Percentiles rank a stretch among this genome's conserved stretches.
These are phyloP conservation scores for Fusarium chlamydosporum DNA, from an alignment of 2,329 filamentous ascomycete species.

Conservation along the genomic window DNA sequence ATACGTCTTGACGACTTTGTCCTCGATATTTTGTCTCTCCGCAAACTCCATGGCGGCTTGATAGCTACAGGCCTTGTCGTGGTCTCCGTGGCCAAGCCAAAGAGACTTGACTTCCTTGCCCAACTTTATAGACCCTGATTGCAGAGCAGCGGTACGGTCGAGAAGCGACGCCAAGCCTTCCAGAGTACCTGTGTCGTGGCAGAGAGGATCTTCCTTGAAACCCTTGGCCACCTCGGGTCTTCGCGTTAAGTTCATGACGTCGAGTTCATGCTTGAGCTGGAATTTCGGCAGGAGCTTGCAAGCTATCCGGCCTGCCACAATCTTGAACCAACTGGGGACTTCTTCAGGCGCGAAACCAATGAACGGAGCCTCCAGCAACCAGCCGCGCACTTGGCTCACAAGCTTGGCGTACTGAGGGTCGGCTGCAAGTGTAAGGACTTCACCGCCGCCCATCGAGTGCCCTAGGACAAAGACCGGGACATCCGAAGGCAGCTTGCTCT, in stretches of 20 bases:
- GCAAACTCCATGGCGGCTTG: constrained; percentile 75
- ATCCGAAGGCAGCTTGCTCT: constrained; percentile 66
- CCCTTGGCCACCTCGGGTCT: constrained; percentile 74
- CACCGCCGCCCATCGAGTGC: constrained; percentile 90
- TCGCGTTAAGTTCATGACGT: constrained; percentile 74
- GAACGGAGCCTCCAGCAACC: constrained; percentile 83
- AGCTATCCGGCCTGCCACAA: constrained; percentile 76
- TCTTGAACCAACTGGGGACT: constrained; percentile 73
- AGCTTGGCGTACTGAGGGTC: constrained; percentile 67
- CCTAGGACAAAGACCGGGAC: constrained; percentile 86
- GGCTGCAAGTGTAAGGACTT: constrained; percentile 74
- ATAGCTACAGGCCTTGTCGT: constrained; percentile 77
- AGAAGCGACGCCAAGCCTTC: constrained; percentile 83
- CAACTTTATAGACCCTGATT: constrained; percentile 67
- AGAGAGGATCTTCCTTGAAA: constrained; percentile 76
- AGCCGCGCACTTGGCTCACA: constrained; percentile 75
- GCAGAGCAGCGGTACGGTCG: constrained; percentile 76
- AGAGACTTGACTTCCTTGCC: constrained; percentile 72
- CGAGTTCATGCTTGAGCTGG: constrained; percentile 77
- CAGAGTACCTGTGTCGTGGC: constrained; percentile 89
- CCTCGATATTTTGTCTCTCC: constrained; percentile 69
- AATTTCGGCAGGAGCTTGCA: constrained; percentile 75
- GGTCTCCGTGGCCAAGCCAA: constrained; percentile 82
- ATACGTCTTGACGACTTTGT: constrained; percentile 80
- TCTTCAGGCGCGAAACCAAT: constrained; percentile 77